Percentiles rank a stretch among this genome's conserved stretches.
Evolutionary conservation across 345 rosid species (phyloP).

Genomic region (Luvunga scandens): DNA sequence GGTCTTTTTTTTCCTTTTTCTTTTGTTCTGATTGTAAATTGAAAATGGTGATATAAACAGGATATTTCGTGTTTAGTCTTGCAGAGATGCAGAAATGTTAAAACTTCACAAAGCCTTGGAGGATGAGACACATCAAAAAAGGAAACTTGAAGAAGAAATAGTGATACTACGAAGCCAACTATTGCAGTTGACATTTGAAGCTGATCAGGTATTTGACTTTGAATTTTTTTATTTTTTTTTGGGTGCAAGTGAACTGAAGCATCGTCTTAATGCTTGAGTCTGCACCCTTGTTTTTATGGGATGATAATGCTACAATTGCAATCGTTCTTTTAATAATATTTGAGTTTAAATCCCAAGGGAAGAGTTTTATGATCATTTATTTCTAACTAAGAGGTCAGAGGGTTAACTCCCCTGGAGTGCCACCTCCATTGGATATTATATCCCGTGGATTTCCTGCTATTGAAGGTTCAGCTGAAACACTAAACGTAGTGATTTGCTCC

Average conservation of each 20-base stretch:
- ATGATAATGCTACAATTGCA: neutral
- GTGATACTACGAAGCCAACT: conserved; percentile 67
- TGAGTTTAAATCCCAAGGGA: neutral
- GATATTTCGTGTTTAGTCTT: conserved; percentile 48
- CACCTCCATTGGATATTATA: neutral
- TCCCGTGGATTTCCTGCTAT: neutral
- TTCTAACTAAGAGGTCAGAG: neutral
- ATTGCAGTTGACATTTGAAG: conserved; percentile 82
- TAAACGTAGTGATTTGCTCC: conserved; percentile 7
- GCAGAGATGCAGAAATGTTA: conserved; percentile 60
- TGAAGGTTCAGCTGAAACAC: neutral
- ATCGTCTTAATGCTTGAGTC: neutral
- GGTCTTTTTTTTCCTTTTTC: neutral
- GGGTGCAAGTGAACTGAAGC: no score
- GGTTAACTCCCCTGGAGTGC: neutral
- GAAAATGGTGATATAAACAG: conserved; percentile 10
- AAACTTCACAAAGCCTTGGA: conserved; percentile 74
- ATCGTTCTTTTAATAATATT: neutral
- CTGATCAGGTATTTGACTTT: conserved; percentile 75
- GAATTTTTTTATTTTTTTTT: no score
- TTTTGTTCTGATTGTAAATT: neutral
- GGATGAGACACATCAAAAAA: conserved; percentile 70
- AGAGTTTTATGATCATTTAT: neutral
- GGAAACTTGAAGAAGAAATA: conserved; percentile 86
- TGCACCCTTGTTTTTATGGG: neutral